phyloP scores from a whole-genome alignment of 2,329 filamentous ascomycete species.

The Fusarium longipes region DNA sequence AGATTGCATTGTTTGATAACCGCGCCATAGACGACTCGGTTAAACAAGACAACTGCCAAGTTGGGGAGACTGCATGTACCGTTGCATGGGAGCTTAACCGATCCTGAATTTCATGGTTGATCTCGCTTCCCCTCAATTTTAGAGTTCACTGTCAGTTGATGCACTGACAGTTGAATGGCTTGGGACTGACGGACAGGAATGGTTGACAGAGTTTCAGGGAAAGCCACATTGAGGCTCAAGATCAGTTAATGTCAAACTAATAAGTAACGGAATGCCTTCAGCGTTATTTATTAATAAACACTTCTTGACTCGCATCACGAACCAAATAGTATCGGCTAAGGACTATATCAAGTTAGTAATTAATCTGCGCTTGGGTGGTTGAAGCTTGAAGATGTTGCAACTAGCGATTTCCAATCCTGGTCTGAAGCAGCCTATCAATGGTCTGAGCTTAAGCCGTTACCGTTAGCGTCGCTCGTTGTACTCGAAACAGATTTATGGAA shows the following conservation, averaged over 20 bases:
- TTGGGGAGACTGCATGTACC: slow-evolving; percentile 11
- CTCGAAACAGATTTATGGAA: slow-evolving; percentile 14
- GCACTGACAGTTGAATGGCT: background rate
- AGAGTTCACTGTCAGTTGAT: background rate
- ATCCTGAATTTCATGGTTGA: slow-evolving; percentile 4
- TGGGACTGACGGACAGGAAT: background rate
- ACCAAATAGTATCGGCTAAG: slow-evolving; percentile 9
- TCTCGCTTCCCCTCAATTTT: slow-evolving; percentile 6
- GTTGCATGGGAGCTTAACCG: slow-evolving; percentile 18
- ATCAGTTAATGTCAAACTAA: background rate
- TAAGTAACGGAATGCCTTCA: too few species aligned
- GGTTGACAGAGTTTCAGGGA: background rate
- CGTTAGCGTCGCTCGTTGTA: slow-evolving; percentile 27
- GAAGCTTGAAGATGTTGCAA: slow-evolving; percentile 16
- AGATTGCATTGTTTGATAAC: background rate
- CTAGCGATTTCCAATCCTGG: slow-evolving; percentile 23
- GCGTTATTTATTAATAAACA: background rate
- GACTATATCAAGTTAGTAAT: slow-evolving; percentile 26
- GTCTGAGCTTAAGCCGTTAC: slow-evolving; percentile 11
- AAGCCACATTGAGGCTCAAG: background rate
- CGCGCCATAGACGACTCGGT: slow-evolving; percentile 10
- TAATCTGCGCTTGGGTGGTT: slow-evolving; percentile 23
- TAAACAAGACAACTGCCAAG: slow-evolving; percentile 2
- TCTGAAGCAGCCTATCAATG: slow-evolving; percentile 21
- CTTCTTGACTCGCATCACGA: background rate